Evolutionary conservation across 805 yeast species (phyloP).

Genomic region (Wickerhamomyces chaumierensis): DNA sequence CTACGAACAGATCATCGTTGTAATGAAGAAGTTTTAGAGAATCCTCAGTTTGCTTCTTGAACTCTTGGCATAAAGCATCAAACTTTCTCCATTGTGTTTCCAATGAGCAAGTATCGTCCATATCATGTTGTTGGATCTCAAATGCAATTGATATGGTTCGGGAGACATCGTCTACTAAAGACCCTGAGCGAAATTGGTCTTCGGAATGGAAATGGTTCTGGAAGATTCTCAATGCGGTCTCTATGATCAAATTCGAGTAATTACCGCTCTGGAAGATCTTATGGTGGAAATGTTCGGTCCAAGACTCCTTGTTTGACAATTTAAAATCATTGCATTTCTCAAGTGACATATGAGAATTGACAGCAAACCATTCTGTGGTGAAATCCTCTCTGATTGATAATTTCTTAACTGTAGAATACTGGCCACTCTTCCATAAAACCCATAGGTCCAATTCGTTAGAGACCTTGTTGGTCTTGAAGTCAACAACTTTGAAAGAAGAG

Average conservation of each 20-base stretch:
- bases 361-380: slow-evolving; percentile 13
- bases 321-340: slow-evolving; percentile 7
- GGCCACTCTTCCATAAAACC: slow-evolving; percentile 55
- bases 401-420: slow-evolving; percentile 34
- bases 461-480: slow-evolving; percentile 23
- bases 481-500: slow-evolving; percentile 38
- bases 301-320: slow-evolving; percentile 19
- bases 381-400: slow-evolving; percentile 20
- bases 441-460: slow-evolving; percentile 21
- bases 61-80: slow-evolving; percentile 62
- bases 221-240: slow-evolving; percentile 41
- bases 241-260: slow-evolving; percentile 36
- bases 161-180: slow-evolving; percentile 25
- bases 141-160: slow-evolving; percentile 22
- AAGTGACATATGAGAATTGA: slow-evolving; percentile 2
- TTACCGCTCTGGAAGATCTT: slow-evolving; percentile 38
- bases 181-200: slow-evolving; percentile 6
- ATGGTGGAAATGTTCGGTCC: slow-evolving; percentile 29
- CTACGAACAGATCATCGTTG: slow-evolving; percentile 19
- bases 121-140: slow-evolving; percentile 11
- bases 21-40: slow-evolving; percentile 39
- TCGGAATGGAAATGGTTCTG: slow-evolving; percentile 28
- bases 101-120: slow-evolving; percentile 25
- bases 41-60: slow-evolving; percentile 49
- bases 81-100: slow-evolving; percentile 56